phyloP scores from a whole-genome alignment of 345 rosid genomes.

The Arabidopsis arenosa region DNA sequence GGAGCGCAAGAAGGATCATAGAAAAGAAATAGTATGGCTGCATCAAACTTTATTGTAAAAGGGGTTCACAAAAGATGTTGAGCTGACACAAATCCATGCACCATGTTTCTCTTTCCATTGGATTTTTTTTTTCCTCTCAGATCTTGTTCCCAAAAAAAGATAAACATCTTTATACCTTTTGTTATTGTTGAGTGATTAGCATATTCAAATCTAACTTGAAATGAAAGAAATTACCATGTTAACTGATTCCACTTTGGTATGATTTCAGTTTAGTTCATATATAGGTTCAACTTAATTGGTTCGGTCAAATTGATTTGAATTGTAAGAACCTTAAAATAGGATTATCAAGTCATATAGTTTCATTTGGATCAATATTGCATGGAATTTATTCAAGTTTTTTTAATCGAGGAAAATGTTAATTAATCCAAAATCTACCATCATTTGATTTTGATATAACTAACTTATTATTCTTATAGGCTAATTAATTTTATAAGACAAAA shows the following conservation, averaged over 20 bases:
- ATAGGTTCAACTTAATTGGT: too few species aligned
- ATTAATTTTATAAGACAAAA: too few species aligned
- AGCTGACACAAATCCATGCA: conserved; percentile 46
- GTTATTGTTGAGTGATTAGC: background rate
- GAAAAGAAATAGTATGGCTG: conserved; percentile 25
- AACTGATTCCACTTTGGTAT: background rate
- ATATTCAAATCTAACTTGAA: too few species aligned
- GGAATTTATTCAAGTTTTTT: background rate
- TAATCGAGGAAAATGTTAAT: background rate
- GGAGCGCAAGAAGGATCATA: background rate
- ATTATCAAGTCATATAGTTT: background rate
- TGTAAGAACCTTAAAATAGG: background rate
- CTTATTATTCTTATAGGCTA: background rate
- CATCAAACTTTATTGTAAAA: conserved; percentile 38
- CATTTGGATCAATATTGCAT: background rate
- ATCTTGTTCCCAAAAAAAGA: conserved; percentile 26
- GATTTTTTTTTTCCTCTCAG: conserved; percentile 17
- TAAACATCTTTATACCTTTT: conserved; percentile 5
- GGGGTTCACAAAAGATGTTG: conserved; percentile 27
- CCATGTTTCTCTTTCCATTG: conserved; percentile 37
- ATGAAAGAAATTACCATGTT: background rate
- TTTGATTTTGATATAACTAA: background rate
- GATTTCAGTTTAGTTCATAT: background rate
- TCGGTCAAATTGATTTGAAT: background rate
- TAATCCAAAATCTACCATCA: background rate